Percentiles rank a stretch among this genome's conserved stretches.
Conservation (phyloP, 2,329 filamentous ascomycete genomes). For the Ceratocystis cubensis region DNA sequence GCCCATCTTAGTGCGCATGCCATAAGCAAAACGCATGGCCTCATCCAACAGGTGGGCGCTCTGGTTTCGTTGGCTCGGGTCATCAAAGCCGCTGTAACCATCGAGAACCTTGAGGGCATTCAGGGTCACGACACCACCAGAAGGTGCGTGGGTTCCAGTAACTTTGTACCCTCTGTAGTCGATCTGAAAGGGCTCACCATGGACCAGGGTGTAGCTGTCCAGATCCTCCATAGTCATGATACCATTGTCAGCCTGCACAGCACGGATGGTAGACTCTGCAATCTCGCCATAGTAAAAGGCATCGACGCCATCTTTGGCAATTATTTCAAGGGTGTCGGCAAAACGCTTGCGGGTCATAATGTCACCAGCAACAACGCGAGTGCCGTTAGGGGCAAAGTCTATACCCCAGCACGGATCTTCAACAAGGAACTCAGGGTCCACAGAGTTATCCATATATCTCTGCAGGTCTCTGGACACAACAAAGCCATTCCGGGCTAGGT, state of each 20-base stretch:
- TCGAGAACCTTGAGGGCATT: constrained; percentile 62
- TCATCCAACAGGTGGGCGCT: constrained; percentile 74
- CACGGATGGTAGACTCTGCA: constrained; percentile 59
- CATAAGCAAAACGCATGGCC: constrained; percentile 72
- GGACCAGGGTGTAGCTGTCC: constrained; percentile 55
- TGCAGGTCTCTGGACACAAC: constrained; percentile 58
- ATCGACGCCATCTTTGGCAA: constrained; percentile 52
- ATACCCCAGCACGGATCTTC: constrained; percentile 64
- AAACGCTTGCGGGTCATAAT: constrained; percentile 63
- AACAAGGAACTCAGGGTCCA: constrained; percentile 49
- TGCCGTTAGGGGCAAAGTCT: constrained; percentile 72
- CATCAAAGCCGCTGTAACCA: constrained; percentile 54
- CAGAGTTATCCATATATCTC: constrained; percentile 48
- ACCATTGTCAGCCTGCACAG: constrained; percentile 58
- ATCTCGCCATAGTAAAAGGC: constrained; percentile 64
- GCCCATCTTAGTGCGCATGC: constrained; percentile 57
- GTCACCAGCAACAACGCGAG: constrained; percentile 52
- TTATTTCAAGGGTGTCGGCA: constrained; percentile 57
- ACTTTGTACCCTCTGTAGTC: constrained; percentile 60
- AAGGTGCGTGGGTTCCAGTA: constrained; percentile 55
- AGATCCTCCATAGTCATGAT: constrained; percentile 73
- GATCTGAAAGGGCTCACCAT: constrained; percentile 48
- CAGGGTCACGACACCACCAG: constrained; percentile 58
- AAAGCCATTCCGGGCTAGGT: constrained; percentile 61
- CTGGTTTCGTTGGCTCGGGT: constrained; percentile 40